Evolutionary conservation across 805 yeast species (phyloP), one percentile per base, ranked within the genome.

Genomic region (Jamesozyma gamospora): DNA sequence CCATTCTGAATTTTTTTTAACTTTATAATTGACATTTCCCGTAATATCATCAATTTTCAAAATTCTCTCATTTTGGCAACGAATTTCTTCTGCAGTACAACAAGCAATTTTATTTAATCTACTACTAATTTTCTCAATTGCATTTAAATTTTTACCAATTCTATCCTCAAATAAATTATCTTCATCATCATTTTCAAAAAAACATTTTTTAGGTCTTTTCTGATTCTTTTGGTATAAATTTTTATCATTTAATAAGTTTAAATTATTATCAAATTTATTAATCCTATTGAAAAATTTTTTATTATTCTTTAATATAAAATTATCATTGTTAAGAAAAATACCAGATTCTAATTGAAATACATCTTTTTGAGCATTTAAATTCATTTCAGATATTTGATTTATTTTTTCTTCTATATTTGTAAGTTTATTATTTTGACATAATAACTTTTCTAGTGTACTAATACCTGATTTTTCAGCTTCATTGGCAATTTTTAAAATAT

Each of bases 131-230:
- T 69, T 69, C 12, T 74, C 72, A 35, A 92, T 80, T 56, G 80
- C 85, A 50, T 83, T 88, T 60, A 90, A 67, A 53, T 90, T 90
- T 47, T 71, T 65, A 39, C 86, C 87, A 49, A 87, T 75, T 60
- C 87, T 95, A 47, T 78, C 74, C 54, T 90, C 97, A 74, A 86
- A 75, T 48, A 79, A 90, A 52, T 87, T 95, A 60, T 90, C 97
- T 58, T 88, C 96, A 36, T 78, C 76, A 60, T 88, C 96, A 35
- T 81, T 82, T 54, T 85, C 96, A 51, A 85, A 82, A 21, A 21
- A 21, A 21, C 5, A 5, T 21, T 5, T 21, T 21, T n/a, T n/a
- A n/a, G 24, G 24, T 12, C 13, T 27, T 4, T 21, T 21, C n/a
- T n/a, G n/a, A n/a, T 21, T 21, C 8, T 21, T 21, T 21, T 21